A percentile compares a stretch with the other conserved stretches of the same genome.
Conservation (phyloP, 129 eudicot genomes). For the Smallanthus sonchifolius region DNA sequence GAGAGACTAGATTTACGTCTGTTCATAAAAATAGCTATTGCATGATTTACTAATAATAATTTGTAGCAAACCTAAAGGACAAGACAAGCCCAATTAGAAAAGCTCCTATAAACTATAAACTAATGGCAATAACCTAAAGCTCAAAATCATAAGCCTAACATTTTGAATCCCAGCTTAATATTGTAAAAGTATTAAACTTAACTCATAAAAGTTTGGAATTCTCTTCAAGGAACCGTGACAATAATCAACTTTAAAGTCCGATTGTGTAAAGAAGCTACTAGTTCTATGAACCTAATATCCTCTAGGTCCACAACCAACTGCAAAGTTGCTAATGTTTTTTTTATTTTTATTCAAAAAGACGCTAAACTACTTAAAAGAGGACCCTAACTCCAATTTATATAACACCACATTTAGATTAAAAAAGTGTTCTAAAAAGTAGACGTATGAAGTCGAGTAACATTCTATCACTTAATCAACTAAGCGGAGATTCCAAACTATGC, state of each 20-base stretch:
- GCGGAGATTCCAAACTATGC: too few relatives aligned
- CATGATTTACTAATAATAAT: too few relatives aligned
- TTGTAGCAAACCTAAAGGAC: not conserved
- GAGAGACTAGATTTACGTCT: not conserved
- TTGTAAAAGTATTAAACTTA: not conserved
- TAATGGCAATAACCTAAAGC: conserved; percentile 1
- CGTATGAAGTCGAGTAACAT: not conserved
- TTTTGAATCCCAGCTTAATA: not conserved
- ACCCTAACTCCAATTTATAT: not conserved
- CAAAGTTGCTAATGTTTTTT: not conserved
- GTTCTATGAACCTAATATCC: conserved; percentile 1
- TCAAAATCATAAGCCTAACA: conserved; percentile 3
- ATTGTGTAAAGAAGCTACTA: not conserved
- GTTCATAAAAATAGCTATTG: not conserved
- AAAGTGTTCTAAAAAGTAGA: not conserved
- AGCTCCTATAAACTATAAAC: not conserved
- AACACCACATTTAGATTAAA: not conserved
- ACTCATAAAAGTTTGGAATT: not conserved
- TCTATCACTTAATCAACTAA: not conserved
- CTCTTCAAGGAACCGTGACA: conserved; percentile 3
- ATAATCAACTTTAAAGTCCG: not conserved
- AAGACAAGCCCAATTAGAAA: not conserved
- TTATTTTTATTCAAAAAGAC: not conserved
- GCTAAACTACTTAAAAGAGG: not conserved
- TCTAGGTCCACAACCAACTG: not conserved